phyloP scores from a whole-genome alignment of 306 rosid genomes.

The Crotalaria pallida region DNA sequence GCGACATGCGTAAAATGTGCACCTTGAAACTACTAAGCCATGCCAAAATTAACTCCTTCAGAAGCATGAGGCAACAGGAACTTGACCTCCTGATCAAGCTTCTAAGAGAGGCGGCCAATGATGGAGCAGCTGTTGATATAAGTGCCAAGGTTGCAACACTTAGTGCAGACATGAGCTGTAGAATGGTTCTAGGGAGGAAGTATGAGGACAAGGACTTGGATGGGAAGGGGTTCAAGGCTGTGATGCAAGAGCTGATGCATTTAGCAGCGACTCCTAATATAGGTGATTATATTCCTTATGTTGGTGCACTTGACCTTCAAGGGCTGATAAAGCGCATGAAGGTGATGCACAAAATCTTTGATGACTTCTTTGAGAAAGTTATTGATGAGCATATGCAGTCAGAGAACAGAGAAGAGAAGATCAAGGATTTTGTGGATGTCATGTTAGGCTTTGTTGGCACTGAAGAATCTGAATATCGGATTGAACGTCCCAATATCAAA shows the following conservation, averaged over 20 bases:
- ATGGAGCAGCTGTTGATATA: constrained; percentile 34
- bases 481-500: constrained; percentile 57
- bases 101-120: constrained; percentile 29
- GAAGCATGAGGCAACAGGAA: constrained; percentile 51
- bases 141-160: constrained; percentile 38
- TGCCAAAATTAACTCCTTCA: constrained; percentile 41
- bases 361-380: constrained; percentile 51
- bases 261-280: constrained; percentile 36
- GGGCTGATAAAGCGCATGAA: constrained; percentile 48
- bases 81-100: constrained; percentile 27
- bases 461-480: constrained; percentile 38
- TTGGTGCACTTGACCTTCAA: constrained; percentile 54
- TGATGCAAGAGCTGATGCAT: constrained; percentile 37
- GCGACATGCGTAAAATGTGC: constrained; percentile 63
- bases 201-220: constrained; percentile 39
- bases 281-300: constrained; percentile 53
- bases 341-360: constrained; percentile 37
- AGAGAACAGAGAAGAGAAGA: constrained; percentile 16
- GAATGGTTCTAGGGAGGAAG: constrained; percentile 59
- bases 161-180: constrained; percentile 36
- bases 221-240: constrained; percentile 47
- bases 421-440: constrained; percentile 61
- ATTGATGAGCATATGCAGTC: constrained; percentile 53
- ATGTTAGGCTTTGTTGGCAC: constrained; percentile 48
- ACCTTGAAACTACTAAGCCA: constrained; percentile 54